These are phyloP conservation scores for Podospora didyma DNA, from an alignment of 495 filamentous ascomycete genomes.

Conservation along the genomic window DNA sequence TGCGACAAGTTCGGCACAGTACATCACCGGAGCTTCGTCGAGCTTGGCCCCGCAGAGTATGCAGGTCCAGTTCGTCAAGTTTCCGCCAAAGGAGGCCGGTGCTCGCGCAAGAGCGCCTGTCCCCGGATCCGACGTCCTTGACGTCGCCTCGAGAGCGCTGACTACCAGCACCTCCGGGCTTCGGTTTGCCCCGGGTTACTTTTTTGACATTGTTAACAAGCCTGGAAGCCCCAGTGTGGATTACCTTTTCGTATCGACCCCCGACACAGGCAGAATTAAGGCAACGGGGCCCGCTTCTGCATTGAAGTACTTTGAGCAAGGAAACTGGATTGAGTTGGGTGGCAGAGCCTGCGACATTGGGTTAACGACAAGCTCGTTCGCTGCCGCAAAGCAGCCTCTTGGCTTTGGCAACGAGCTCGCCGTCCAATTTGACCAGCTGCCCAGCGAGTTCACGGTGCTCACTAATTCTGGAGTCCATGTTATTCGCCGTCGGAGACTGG, in stretches of 20 bases:
- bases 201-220: conserved; percentile 72
- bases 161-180: conserved; percentile 52
- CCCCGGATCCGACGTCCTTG: conserved; percentile 25
- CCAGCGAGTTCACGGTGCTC: conserved; percentile 81
- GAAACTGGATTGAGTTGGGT: conserved; percentile 67
- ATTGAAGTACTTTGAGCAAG: conserved; percentile 62
- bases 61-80: conserved; percentile 93
- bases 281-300: conserved; percentile 45
- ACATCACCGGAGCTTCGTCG: conserved; percentile 53
- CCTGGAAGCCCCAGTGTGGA: conserved; percentile 44
- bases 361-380: conserved; percentile 63
- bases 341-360: conserved; percentile 66
- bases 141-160: conserved; percentile 44
- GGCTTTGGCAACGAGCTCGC: conserved; percentile 96
- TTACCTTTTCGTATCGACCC: conserved; percentile 75
- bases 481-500: conserved; percentile 74
- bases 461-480: conserved; percentile 87
- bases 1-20: conserved; percentile 73
- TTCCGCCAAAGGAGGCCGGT: conserved; percentile 59
- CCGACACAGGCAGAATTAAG: conserved; percentile 80
- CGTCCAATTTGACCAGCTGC: conserved; percentile 80
- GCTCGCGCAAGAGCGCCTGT: conserved; percentile 2
- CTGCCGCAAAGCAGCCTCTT: conserved; percentile 60
- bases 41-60: conserved; percentile 81
- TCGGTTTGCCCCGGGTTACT: conserved; percentile 84